phyloP scores from a whole-genome alignment of 345 rosid genomes.

The Eucalyptus regnans region DNA sequence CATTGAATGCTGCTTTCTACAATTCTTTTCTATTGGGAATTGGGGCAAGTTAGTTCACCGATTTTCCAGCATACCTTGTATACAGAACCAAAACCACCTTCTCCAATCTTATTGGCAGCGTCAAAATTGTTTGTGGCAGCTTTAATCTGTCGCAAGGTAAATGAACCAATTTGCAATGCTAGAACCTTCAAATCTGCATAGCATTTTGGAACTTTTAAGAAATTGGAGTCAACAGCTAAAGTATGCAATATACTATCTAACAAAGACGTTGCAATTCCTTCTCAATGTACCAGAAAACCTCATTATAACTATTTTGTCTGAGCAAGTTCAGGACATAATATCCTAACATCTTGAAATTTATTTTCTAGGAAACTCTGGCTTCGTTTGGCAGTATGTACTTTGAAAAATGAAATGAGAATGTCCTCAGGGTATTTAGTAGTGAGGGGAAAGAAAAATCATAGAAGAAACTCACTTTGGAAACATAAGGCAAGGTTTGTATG shows the following conservation, averaged over 20 bases:
- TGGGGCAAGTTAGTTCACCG: neutral
- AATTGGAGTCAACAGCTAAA: neutral
- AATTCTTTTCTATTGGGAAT: neutral
- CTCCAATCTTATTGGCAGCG: conserved; percentile 3
- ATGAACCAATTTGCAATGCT: conserved; percentile 7
- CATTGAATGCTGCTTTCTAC: neutral
- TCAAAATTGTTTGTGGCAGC: conserved; percentile 6
- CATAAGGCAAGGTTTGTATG: neutral
- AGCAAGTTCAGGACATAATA: neutral
- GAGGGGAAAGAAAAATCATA: neutral
- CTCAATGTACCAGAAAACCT: neutral
- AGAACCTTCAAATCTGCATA: neutral
- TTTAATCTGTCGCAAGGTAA: conserved; percentile 5
- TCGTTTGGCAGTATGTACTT: neutral
- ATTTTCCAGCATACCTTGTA: neutral
- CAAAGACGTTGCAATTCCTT: neutral
- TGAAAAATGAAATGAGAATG: neutral
- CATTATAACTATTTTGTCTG: neutral
- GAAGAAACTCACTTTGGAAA: neutral
- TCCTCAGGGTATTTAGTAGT: neutral
- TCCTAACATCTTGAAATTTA: neutral
- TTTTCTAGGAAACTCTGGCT: neutral
- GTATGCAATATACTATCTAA: neutral
- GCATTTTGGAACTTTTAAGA: neutral
- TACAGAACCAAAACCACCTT: conserved; percentile 9